Conservation (phyloP, 495 filamentous ascomycete species). For the Saxispiralis lemnorum region DNA sequence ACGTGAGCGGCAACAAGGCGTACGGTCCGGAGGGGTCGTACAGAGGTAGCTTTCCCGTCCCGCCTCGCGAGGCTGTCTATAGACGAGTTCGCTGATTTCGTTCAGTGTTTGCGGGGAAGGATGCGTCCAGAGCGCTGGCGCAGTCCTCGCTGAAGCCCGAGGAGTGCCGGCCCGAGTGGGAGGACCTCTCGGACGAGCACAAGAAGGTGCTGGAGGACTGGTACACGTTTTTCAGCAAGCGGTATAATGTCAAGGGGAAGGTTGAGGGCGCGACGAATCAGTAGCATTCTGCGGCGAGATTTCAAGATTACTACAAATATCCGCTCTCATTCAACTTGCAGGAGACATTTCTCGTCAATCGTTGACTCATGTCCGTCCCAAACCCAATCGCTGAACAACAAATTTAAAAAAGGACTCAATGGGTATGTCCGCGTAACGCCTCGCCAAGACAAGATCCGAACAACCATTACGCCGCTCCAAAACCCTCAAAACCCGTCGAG, state of each 20-base stretch:
- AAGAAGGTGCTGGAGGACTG: constrained; percentile 75
- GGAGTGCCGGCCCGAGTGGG: constrained; percentile 70
- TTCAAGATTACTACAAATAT: background rate
- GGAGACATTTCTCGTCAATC: too few species aligned
- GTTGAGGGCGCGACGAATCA: constrained; percentile 42
- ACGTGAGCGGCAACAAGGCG: constrained; percentile 69
- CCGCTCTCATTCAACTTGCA: too few species aligned
- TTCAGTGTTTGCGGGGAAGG: constrained; percentile 84
- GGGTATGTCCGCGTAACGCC: constrained; percentile 2
- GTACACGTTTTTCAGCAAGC: constrained; percentile 87
- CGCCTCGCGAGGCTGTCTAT: background rate
- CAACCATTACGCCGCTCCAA: background rate
- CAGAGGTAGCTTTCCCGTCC: constrained; percentile 39
- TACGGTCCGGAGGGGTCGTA: constrained; percentile 77
- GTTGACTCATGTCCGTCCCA: too few species aligned
- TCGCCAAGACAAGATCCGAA: background rate
- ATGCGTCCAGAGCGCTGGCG: constrained; percentile 76
- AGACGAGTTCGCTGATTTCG: background rate
- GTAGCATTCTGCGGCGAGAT: background rate
- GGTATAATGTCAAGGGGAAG: constrained; percentile 82
- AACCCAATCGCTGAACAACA: too few species aligned
- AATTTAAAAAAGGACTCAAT: constrained; percentile 6
- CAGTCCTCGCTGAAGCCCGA: constrained; percentile 71
- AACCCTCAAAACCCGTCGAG: background rate
- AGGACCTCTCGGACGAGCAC: constrained; percentile 71